Evolutionary conservation across 306 rosid genomes (phyloP).

Genomic region (Carpinus viminea): DNA sequence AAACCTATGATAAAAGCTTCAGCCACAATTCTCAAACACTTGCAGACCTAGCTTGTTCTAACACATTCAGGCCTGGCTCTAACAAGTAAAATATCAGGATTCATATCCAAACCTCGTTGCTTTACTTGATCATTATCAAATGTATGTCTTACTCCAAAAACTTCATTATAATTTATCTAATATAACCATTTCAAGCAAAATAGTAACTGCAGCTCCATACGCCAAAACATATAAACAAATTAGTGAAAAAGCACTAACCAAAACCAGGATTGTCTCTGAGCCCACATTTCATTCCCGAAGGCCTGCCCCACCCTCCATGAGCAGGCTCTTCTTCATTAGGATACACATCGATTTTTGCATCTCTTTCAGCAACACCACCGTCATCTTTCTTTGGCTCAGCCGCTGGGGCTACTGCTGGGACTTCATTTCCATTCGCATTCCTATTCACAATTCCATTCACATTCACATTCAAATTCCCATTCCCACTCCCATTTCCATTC

Average conservation of each 20-base stretch:
- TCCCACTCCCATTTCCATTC: slow-evolving; percentile 30
- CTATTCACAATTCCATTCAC: slow-evolving; percentile 28
- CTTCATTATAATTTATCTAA: no score
- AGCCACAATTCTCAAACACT: not conserved
- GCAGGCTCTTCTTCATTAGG: slow-evolving; percentile 44
- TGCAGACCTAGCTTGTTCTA: not conserved
- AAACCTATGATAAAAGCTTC: slow-evolving; percentile 1
- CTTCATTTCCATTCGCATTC: slow-evolving; percentile 40
- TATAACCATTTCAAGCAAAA: slow-evolving; percentile 1
- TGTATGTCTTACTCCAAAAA: slow-evolving; percentile 6
- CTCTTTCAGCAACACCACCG: slow-evolving; percentile 33
- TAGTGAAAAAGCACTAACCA: slow-evolving; percentile 48
- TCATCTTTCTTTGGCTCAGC: slow-evolving; percentile 47
- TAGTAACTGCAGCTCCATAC: not conserved
- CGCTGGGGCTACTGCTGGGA: slow-evolving; percentile 36
- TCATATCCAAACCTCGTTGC: not conserved
- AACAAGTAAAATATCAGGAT: not conserved
- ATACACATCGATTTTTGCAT: slow-evolving; percentile 41
- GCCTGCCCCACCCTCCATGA: slow-evolving; percentile 47
- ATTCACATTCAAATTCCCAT: slow-evolving; percentile 27
- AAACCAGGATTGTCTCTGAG: slow-evolving; percentile 67
- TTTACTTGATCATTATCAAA: not conserved
- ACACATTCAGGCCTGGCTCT: not conserved
- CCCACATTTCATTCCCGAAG: slow-evolving; percentile 61
- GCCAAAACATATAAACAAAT: slow-evolving; percentile 4